Percentiles rank a stretch among this genome's conserved stretches.
These are phyloP conservation scores for Torulaspora indica DNA, from an alignment of 805 yeast genomes.

Conservation along the genomic window DNA sequence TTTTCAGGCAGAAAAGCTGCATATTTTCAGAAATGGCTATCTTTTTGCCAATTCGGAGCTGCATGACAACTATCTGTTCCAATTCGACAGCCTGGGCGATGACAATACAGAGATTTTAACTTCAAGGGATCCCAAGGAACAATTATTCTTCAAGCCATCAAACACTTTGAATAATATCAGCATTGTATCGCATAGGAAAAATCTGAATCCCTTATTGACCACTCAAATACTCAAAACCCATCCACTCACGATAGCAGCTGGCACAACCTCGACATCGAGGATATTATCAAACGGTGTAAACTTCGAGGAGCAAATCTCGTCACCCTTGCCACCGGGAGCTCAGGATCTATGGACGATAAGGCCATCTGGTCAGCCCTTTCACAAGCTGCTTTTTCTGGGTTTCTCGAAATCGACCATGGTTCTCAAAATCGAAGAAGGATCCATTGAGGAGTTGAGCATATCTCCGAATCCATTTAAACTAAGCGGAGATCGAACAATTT, in stretches of 20 bases:
- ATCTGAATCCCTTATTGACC: slow-evolving; percentile 50
- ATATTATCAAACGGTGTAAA: slow-evolving; percentile 52
- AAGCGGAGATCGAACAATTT: slow-evolving; percentile 54
- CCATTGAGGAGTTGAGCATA: slow-evolving; percentile 60
- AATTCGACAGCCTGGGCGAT: slow-evolving; percentile 71
- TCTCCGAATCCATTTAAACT: slow-evolving; percentile 67
- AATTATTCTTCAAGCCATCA: slow-evolving; percentile 28
- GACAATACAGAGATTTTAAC: slow-evolving; percentile 40
- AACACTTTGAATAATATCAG: slow-evolving; percentile 51
- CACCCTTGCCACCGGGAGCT: slow-evolving; percentile 69
- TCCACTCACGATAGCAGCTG: slow-evolving; percentile 31
- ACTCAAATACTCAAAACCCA: slow-evolving; percentile 34
- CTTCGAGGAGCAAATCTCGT: slow-evolving; percentile 58
- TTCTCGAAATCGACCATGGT: slow-evolving; percentile 25
- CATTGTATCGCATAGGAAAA: slow-evolving; percentile 46
- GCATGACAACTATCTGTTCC: slow-evolving; percentile 66
- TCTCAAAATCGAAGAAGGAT: slow-evolving; percentile 37
- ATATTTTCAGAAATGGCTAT: slow-evolving; percentile 70
- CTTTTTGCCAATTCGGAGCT: slow-evolving; percentile 60
- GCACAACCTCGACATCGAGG: slow-evolving; percentile 39
- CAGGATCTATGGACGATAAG: slow-evolving; percentile 61
- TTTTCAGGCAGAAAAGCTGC: slow-evolving; percentile 51
- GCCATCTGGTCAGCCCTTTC: slow-evolving; percentile 30
- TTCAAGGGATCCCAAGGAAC: slow-evolving; percentile 35
- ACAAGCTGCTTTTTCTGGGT: slow-evolving; percentile 25